These are phyloP conservation scores for Paramecium biaurelia DNA, from an alignment of 73 alveolate genomes.

Conservation along the genomic window DNA sequence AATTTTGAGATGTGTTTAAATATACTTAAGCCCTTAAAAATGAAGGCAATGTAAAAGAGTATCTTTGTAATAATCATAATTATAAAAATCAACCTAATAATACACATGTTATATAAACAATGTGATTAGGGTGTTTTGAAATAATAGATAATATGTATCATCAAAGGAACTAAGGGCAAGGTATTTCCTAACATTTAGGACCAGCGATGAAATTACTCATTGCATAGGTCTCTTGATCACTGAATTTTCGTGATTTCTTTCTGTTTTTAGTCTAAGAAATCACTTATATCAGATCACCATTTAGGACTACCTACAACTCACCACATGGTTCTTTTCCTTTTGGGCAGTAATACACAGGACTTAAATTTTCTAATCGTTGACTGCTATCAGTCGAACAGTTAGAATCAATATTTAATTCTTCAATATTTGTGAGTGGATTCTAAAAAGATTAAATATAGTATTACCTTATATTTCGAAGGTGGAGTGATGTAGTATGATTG, in stretches of 20 bases:
- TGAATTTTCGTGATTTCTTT: constrained; percentile 41
- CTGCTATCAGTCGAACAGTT: constrained; percentile 47
- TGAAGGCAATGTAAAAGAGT: background rate
- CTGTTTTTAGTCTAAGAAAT: background rate
- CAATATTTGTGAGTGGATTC: background rate
- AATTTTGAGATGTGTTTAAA: background rate
- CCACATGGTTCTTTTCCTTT: constrained; percentile 41
- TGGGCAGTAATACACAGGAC: constrained; percentile 39
- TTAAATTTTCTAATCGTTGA: constrained; percentile 1
- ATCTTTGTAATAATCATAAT: background rate
- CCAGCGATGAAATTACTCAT: constrained; percentile 36
- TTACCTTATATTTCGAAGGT: background rate
- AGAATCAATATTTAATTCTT: constrained; percentile 17
- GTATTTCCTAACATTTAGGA: constrained; percentile 31
- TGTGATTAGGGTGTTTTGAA: background rate
- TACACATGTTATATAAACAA: background rate
- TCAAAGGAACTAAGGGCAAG: constrained; percentile 31
- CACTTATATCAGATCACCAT: constrained; percentile 11
- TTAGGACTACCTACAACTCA: background rate
- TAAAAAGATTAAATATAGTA: background rate
- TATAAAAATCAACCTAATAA: background rate
- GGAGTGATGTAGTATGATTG: background rate
- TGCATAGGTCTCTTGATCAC: constrained; percentile 49
- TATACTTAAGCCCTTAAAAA: background rate
- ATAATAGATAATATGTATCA: background rate